phyloP scores from a whole-genome alignment of 352 stramenopile genomes.

The Phytophthora fragariae region DNA sequence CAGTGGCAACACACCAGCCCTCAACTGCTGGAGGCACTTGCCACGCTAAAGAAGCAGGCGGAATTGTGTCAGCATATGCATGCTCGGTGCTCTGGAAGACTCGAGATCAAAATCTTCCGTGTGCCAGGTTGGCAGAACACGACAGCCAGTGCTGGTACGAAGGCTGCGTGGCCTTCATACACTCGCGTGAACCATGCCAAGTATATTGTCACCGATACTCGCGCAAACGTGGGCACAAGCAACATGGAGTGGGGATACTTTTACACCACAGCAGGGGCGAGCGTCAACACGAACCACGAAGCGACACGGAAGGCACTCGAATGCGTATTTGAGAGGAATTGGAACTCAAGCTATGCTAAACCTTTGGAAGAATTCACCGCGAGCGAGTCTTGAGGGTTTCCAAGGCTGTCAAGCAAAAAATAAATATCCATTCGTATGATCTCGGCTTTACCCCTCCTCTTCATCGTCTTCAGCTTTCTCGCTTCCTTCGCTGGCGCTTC shows the following conservation, averaged over 20 bases:
- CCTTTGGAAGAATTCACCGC: conserved; percentile 36
- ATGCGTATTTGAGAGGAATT: conserved; percentile 78
- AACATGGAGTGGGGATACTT: conserved; percentile 92
- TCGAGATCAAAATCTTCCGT: conserved; percentile 79
- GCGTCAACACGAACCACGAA: conserved; percentile 81
- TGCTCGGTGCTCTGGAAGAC: conserved; percentile 50
- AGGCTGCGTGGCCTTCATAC: conserved; percentile 62
- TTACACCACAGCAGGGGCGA: conserved; percentile 82
- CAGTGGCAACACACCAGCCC: conserved; percentile 75
- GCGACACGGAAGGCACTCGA: conserved; percentile 61
- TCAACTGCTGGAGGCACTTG: conserved; percentile 64
- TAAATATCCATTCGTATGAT: conserved; percentile 31
- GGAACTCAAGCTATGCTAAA: conserved; percentile 71
- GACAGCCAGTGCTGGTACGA: conserved; percentile 32
- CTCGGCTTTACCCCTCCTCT: conserved; percentile 10
- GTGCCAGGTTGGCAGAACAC: conserved; percentile 85
- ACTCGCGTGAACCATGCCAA: conserved; percentile 89
- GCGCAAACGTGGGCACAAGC: conserved; percentile 86
- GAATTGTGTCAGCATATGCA: conserved; percentile 50
- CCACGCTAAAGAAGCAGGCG: conserved; percentile 56
- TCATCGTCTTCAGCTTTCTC: conserved; percentile 8
- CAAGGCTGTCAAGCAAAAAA: conserved; percentile 3
- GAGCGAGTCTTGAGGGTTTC: neutral
- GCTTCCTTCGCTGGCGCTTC: neutral
- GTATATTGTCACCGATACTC: conserved; percentile 83